Evolutionary conservation across 164 flowering plant species (phyloP).

Genomic region (Nelumbo lutea): DNA sequence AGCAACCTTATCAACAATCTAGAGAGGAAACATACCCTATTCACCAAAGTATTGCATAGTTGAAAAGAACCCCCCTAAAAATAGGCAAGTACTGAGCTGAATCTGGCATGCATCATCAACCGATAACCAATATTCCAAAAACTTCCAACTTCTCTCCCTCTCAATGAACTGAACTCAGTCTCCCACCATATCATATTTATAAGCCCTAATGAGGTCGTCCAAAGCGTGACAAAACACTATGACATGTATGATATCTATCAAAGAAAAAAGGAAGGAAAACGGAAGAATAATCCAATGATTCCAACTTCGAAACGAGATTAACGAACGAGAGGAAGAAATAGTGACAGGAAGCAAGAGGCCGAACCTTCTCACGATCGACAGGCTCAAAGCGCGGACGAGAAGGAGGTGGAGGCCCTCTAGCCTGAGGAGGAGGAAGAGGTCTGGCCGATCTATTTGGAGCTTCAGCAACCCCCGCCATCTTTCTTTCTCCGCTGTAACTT

Average conservation of each 20-base stretch:
- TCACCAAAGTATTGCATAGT: no score
- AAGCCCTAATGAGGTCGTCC: background rate
- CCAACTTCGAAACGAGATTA: background rate
- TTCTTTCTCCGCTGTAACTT: slow-evolving; percentile 6
- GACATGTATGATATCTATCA: background rate
- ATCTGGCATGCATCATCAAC: background rate
- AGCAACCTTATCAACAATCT: no score
- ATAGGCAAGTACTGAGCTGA: background rate
- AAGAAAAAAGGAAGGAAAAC: background rate
- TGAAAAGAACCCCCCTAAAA: background rate
- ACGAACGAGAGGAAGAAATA: background rate
- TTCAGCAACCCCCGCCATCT: slow-evolving; percentile 36
- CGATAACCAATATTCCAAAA: background rate
- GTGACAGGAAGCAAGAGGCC: slow-evolving; percentile 4
- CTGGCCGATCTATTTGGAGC: slow-evolving; percentile 27
- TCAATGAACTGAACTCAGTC: background rate
- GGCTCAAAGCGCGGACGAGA: slow-evolving; percentile 51
- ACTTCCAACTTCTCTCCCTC: background rate
- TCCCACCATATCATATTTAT: background rate
- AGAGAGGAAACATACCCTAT: no score
- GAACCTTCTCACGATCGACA: slow-evolving; percentile 51
- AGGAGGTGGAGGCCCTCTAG: slow-evolving; percentile 33
- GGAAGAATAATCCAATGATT: background rate
- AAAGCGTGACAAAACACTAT: background rate
- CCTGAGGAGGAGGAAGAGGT: slow-evolving; percentile 25